A percentile compares a stretch with the other conserved stretches of the same genome.
phyloP scores from a whole-genome alignment of 108 stramenopile species.

The Nannochloropsis gaditana region DNA sequence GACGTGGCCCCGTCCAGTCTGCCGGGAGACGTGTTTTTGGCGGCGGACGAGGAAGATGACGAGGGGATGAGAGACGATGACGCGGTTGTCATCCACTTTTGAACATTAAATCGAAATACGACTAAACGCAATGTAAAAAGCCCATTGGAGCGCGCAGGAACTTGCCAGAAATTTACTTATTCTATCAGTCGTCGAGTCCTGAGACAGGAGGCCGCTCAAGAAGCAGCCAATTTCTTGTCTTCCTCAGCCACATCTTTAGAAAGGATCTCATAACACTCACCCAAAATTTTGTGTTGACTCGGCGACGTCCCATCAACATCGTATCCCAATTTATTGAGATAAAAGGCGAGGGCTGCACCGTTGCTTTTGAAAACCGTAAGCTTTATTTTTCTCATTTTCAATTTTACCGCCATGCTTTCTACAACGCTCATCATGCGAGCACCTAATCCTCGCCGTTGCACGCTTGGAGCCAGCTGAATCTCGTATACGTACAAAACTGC shows the following conservation, averaged over 20 bases:
- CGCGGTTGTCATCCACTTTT: background rate
- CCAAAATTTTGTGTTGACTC: background rate
- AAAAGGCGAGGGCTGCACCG: background rate
- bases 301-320: background rate
- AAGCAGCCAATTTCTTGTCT: background rate
- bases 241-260: background rate
- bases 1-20: background rate
- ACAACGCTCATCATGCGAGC: background rate
- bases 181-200: background rate
- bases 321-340: background rate
- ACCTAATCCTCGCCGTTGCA: constrained; percentile 7
- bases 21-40: background rate
- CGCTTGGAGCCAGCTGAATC: constrained; percentile 10
- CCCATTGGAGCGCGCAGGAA: background rate
- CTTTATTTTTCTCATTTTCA: constrained; percentile 15
- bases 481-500: constrained; percentile 12
- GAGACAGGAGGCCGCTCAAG: background rate
- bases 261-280: constrained; percentile 3
- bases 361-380: background rate
- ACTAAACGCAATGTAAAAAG: background rate
- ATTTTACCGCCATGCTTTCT: background rate
- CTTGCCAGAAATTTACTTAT: background rate
- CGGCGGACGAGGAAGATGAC: background rate
- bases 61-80: background rate
- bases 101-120: background rate